phyloP scores from a whole-genome alignment of 2,329 filamentous ascomycete species.

The Paecilomyces variotii region DNA sequence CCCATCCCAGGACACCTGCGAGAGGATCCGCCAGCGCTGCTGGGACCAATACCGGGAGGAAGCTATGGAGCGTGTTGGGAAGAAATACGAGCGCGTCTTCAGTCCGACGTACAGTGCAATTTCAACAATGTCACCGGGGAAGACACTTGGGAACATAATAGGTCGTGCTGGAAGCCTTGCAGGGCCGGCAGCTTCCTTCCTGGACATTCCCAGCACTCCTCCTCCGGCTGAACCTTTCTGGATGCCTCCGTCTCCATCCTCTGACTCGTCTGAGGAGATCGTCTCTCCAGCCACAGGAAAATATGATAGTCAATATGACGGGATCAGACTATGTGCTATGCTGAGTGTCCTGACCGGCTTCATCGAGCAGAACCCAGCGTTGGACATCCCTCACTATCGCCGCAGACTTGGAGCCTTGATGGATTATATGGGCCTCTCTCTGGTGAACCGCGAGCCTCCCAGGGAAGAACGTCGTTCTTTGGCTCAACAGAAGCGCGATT shows the following conservation, averaged over 20 bases:
- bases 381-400: slow-evolving; percentile 13
- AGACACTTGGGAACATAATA: slow-evolving; percentile 7
- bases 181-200: background rate
- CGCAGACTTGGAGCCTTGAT: slow-evolving; percentile 9
- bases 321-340: background rate
- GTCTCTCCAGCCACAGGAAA: background rate
- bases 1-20: slow-evolving; percentile 13
- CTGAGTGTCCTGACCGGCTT: slow-evolving; percentile 5
- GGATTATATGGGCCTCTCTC: slow-evolving; percentile 5
- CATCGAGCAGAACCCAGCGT: slow-evolving; percentile 8
- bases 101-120: slow-evolving; percentile 4
- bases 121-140: background rate
- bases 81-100: slow-evolving; percentile 13
- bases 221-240: background rate
- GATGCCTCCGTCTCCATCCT: background rate
- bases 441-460: slow-evolving; percentile 3
- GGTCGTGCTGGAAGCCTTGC: background rate
- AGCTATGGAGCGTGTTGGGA: slow-evolving; percentile 4
- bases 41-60: slow-evolving; percentile 6
- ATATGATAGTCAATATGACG: background rate
- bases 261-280: background rate
- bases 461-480: slow-evolving; percentile 1
- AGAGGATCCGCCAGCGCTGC: slow-evolving; percentile 11
- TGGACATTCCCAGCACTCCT: slow-evolving; percentile 2
- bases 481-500: background rate